Percentiles rank a stretch among this genome's conserved stretches.
These are phyloP conservation scores for Allantophomopsis cytisporea DNA, from an alignment of 2,329 filamentous ascomycete species.

Conservation along the genomic window DNA sequence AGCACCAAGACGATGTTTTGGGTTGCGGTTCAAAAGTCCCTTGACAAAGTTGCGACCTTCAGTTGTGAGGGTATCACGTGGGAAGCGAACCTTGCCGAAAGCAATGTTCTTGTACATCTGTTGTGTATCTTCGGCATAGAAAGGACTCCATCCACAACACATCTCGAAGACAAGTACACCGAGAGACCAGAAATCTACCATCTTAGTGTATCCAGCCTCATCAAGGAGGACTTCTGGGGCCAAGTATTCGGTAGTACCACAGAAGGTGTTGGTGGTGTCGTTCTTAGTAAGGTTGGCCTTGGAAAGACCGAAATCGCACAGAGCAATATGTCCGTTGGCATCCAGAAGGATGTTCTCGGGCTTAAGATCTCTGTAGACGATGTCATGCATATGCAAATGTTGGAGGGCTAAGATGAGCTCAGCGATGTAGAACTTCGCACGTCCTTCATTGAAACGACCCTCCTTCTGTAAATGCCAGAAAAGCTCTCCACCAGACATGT, in stretches of 20 bases:
- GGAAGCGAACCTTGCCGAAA: slow-evolving; percentile 95
- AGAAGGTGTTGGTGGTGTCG: slow-evolving; percentile 97
- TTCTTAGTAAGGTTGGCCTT: slow-evolving; percentile 97
- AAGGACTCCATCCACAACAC: slow-evolving; percentile 99
- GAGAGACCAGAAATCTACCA: slow-evolving; percentile 99
- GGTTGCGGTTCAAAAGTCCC: slow-evolving; percentile 90
- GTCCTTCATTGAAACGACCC: slow-evolving; percentile 83
- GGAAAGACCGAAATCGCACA: slow-evolving; percentile 94
- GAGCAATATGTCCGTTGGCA: slow-evolving; percentile 92
- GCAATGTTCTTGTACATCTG: slow-evolving; percentile 99
- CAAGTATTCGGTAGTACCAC: slow-evolving; percentile 93
- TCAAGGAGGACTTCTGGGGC: slow-evolving; percentile 91
- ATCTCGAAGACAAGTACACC: slow-evolving; percentile 98
- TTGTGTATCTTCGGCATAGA: slow-evolving; percentile 97
- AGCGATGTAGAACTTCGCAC: slow-evolving; percentile 97
- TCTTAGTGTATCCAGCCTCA: slow-evolving; percentile 96
- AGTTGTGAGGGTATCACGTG: slow-evolving; percentile 82
- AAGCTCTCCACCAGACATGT: slow-evolving; percentile 96
- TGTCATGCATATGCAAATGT: slow-evolving; percentile 91
- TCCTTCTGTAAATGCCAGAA: slow-evolving; percentile 99
- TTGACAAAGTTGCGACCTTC: slow-evolving; percentile 98
- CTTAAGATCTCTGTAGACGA: slow-evolving; percentile 94
- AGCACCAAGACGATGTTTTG: slow-evolving; percentile 85
- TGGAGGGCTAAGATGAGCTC: slow-evolving; percentile 92
- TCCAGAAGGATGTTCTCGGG: slow-evolving; percentile 96